phyloP scores from a whole-genome alignment of 2,329 filamentous ascomycete species.

The Epichloe elymi region DNA sequence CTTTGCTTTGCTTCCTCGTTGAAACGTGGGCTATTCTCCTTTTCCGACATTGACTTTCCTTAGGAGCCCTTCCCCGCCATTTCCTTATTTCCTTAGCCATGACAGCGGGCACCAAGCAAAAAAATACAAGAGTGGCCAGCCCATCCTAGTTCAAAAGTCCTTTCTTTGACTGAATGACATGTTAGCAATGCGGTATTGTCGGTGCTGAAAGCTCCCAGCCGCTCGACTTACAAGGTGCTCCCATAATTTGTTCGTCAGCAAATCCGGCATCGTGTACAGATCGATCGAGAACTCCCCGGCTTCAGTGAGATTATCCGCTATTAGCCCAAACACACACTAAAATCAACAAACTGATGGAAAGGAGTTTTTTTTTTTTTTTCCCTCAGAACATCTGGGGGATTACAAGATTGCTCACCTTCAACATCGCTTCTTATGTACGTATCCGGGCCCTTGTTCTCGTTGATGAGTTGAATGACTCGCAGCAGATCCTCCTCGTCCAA shows the following conservation, averaged over 20 bases:
- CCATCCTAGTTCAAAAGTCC: slow-evolving; percentile 18
- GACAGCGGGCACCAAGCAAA: background rate
- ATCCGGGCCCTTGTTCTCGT: slow-evolving; percentile 88
- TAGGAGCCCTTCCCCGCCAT: no score
- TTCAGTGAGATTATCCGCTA: slow-evolving; percentile 25
- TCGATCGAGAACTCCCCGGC: slow-evolving; percentile 98
- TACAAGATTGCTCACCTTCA: slow-evolving; percentile 56
- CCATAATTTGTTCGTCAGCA: slow-evolving; percentile 86
- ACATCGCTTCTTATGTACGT: slow-evolving; percentile 97
- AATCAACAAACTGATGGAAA: slow-evolving; percentile 15
- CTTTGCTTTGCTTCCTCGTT: background rate
- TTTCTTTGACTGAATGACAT: slow-evolving; percentile 23
- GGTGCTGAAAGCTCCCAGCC: background rate
- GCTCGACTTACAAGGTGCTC: slow-evolving; percentile 52
- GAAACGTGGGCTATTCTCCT: background rate
- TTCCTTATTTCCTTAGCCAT: background rate
- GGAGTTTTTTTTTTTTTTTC: background rate
- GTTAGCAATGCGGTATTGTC: background rate
- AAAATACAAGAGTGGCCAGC: background rate
- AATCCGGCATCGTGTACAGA: slow-evolving; percentile 89
- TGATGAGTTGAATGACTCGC: slow-evolving; percentile 93
- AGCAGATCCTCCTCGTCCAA: slow-evolving; percentile 86
- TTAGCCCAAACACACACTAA: slow-evolving; percentile 18
- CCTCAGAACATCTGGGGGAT: background rate
- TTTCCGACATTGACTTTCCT: no score